Percentiles rank a stretch among this genome's conserved stretches.
phyloP scores from a whole-genome alignment of 164 flowering plant genomes.

The Cinnamomum micranthum region DNA sequence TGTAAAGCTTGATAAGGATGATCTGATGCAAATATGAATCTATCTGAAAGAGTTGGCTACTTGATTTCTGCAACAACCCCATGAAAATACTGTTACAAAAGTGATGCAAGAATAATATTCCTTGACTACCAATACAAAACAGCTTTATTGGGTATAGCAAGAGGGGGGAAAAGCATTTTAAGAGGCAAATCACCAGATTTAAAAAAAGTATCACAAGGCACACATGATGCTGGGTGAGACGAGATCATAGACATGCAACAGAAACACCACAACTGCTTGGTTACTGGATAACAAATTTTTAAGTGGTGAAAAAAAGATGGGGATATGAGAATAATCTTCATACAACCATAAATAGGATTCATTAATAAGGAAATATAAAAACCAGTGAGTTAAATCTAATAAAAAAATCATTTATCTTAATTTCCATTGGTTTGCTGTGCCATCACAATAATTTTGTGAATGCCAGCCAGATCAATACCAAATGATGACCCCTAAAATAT shows the following conservation, averaged over 20 bases:
- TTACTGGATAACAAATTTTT: no score
- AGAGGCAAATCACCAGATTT: not conserved
- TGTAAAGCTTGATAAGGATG: not conserved
- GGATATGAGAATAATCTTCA: no score
- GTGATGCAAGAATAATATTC: not conserved
- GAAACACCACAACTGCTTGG: not conserved
- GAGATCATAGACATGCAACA: not conserved
- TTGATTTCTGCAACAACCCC: conserved; percentile 16
- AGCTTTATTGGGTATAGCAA: no score
- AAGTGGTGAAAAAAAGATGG: no score
- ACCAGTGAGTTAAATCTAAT: no score
- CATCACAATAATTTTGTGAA: no score
- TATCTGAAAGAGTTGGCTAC: not conserved
- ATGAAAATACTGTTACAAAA: not conserved
- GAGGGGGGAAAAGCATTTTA: not conserved
- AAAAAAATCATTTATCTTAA: no score
- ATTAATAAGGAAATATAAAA: no score
- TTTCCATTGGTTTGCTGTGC: no score
- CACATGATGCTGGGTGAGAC: not conserved
- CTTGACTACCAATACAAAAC: not conserved
- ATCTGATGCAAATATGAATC: not conserved
- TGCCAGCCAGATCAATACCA: no score
- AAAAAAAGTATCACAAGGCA: not conserved
- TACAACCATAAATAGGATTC: no score
- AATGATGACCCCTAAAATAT: no score